Percentiles rank a stretch among this genome's conserved stretches.
These are phyloP conservation scores for Pleurotus eryngii DNA, from an alignment of 768 basidiomycete genomes.

Conservation along the genomic window DNA sequence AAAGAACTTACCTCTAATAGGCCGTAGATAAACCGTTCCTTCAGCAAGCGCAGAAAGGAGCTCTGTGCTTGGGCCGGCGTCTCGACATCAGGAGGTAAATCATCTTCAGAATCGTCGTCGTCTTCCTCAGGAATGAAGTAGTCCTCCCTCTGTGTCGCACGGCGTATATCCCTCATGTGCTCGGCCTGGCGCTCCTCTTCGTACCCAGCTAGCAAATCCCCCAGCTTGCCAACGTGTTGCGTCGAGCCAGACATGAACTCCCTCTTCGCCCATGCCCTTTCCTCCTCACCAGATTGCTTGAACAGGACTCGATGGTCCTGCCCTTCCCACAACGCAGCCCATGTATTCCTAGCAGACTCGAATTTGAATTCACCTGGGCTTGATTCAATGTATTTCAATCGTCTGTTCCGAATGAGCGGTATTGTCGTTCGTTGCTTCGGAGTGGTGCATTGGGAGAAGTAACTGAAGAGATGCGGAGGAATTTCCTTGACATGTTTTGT, in stretches of 20 bases:
- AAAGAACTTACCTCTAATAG: conserved; percentile 56
- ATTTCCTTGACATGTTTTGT: conserved; percentile 28
- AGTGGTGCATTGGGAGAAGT: conserved; percentile 43
- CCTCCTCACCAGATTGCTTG: conserved; percentile 56
- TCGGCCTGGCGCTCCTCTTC: conserved; percentile 79
- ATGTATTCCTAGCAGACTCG: conserved; percentile 46
- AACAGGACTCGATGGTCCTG: conserved; percentile 38
- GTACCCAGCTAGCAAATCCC: conserved; percentile 60
- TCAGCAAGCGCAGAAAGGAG: conserved; percentile 58
- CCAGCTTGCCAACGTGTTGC: conserved; percentile 70
- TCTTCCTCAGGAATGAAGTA: conserved; percentile 70
- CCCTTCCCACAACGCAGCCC: conserved; percentile 71
- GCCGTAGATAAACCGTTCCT: conserved; percentile 74
- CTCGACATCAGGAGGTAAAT: conserved; percentile 32
- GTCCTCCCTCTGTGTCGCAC: conserved; percentile 30
- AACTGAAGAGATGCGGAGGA: conserved; percentile 27
- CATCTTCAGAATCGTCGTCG: conserved; percentile 48
- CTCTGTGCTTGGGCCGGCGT: conserved; percentile 46
- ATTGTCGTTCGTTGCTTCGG: conserved; percentile 68
- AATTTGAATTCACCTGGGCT: conserved; percentile 55
- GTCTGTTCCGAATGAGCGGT: conserved; percentile 66
- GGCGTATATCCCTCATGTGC: conserved; percentile 45
- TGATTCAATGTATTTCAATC: conserved; percentile 57
- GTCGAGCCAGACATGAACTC: conserved; percentile 55
- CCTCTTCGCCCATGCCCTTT: conserved; percentile 63